A percentile compares a stretch with the other conserved stretches of the same genome.
Conservation (phyloP, 345 rosid species). For the Kandelia obovata region DNA sequence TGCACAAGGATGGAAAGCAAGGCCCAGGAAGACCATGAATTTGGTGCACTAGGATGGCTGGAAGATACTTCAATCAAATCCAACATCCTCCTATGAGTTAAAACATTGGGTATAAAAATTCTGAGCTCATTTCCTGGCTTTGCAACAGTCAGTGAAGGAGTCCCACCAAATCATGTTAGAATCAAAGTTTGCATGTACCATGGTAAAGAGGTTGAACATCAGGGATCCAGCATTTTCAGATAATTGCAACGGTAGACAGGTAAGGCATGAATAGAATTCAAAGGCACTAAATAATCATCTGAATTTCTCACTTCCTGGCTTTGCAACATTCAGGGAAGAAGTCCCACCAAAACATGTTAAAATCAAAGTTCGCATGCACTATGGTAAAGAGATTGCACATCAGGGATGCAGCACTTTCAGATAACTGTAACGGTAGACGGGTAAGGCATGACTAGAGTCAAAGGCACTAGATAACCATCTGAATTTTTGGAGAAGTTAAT, state of each 20-base stretch:
- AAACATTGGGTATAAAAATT: background rate
- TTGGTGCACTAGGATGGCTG: conserved; percentile 9
- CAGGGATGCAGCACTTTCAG: conserved; percentile 6
- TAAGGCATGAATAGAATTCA: conserved; percentile 14
- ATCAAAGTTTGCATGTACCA: background rate
- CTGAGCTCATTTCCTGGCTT: background rate
- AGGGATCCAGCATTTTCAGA: conserved; percentile 6
- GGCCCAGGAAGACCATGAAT: conserved; percentile 11
- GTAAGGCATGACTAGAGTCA: conserved; percentile 14
- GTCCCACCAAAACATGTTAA: background rate
- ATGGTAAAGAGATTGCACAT: conserved; percentile 16
- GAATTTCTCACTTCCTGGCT: conserved; percentile 2
- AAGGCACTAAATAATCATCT: conserved; percentile 8
- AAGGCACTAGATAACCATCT: conserved; percentile 8
- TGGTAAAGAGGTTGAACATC: conserved; percentile 15
- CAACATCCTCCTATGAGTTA: conserved; percentile 1
- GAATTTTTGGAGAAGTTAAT: conserved; percentile 11
- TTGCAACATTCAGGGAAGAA: background rate
- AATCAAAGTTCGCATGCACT: conserved; percentile 1
- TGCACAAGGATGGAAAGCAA: conserved; percentile 13
- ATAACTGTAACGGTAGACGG: conserved; percentile 12
- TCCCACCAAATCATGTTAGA: conserved; percentile 1
- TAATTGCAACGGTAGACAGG: conserved; percentile 10
- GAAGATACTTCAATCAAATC: conserved; percentile 16
- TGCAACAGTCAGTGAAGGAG: conserved; percentile 1